Evolutionary conservation across 441 rosid species (phyloP).

Genomic region (Brassica hybrid): DNA sequence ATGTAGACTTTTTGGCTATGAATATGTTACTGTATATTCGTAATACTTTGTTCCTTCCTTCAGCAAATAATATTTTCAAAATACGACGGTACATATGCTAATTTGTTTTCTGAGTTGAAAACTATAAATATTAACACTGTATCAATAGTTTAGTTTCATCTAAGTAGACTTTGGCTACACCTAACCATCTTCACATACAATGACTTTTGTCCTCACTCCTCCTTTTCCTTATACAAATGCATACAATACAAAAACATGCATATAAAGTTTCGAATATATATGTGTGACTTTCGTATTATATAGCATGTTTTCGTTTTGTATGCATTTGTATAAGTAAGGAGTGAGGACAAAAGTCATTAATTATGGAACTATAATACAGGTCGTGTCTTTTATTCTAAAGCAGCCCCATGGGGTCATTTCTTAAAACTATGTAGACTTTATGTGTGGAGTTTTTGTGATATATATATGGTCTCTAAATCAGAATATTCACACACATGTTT

Average conservation of each 20-base stretch:
- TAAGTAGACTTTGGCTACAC: conserved; percentile 17
- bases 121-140: neutral
- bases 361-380: neutral
- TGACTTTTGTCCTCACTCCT: conserved; percentile 20
- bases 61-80: too few relatives aligned
- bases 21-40: conserved; percentile 1
- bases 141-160: neutral
- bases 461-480: conserved; percentile 33
- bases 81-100: too few relatives aligned
- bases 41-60: too few relatives aligned
- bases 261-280: conserved; percentile 16
- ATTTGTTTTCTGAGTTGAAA: neutral
- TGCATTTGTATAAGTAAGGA: conserved; percentile 28
- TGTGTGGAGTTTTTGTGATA: conserved; percentile 21
- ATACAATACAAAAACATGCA: conserved; percentile 8
- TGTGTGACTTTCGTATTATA: neutral
- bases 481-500: conserved; percentile 15
- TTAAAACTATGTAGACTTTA: conserved; percentile 17
- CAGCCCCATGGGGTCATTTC: conserved; percentile 38
- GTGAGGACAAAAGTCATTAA: neutral
- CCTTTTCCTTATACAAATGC: conserved; percentile 19
- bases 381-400: conserved; percentile 35
- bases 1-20: neutral
- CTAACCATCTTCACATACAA: conserved; percentile 16
- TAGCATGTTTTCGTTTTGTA: neutral